These are phyloP conservation scores for Fusarium nelsonii DNA, from an alignment of 2,329 filamentous ascomycete species.

Conservation along the genomic window DNA sequence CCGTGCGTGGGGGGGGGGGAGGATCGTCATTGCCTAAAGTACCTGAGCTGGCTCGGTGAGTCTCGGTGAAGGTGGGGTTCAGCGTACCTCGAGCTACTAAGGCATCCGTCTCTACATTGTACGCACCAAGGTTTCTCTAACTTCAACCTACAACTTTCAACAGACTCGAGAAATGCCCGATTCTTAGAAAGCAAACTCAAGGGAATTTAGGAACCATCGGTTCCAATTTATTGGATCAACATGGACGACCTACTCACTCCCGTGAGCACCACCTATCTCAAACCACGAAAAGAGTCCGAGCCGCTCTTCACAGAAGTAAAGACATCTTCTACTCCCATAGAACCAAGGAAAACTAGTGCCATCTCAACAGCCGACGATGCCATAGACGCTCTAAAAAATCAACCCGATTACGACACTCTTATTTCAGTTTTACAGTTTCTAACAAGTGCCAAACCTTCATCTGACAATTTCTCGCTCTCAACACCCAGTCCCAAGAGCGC, in stretches of 20 bases:
- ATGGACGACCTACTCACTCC: conserved; percentile 71
- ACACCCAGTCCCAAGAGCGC: conserved; percentile 74
- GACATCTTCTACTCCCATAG: conserved; percentile 25
- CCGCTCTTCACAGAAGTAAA: conserved; percentile 56
- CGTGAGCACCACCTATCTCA: conserved; percentile 65
- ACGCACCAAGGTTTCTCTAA: background rate
- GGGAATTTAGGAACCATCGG: background rate
- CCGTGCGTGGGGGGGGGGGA: conserved; percentile 37
- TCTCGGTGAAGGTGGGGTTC: conserved; percentile 53
- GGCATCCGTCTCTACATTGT: background rate
- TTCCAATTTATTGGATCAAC: background rate
- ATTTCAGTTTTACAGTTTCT: conserved; percentile 67
- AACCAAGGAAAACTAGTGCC: conserved; percentile 8
- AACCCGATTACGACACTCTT: conserved; percentile 72
- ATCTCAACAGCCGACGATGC: conserved; percentile 61
- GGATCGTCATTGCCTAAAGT: conserved; percentile 41
- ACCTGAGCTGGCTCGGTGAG: conserved; percentile 47
- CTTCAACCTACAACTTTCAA: background rate
- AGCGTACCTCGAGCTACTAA: conserved; percentile 10
- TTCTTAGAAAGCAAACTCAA: background rate
- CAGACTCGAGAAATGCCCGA: background rate
- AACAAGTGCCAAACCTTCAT: conserved; percentile 40
- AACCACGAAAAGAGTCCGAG: conserved; percentile 52
- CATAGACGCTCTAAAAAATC: conserved; percentile 69
- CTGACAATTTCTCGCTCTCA: conserved; percentile 46